Base-by-base conservation (phyloP, 129 eudicot species). In the Flaveria linearis region DNA sequence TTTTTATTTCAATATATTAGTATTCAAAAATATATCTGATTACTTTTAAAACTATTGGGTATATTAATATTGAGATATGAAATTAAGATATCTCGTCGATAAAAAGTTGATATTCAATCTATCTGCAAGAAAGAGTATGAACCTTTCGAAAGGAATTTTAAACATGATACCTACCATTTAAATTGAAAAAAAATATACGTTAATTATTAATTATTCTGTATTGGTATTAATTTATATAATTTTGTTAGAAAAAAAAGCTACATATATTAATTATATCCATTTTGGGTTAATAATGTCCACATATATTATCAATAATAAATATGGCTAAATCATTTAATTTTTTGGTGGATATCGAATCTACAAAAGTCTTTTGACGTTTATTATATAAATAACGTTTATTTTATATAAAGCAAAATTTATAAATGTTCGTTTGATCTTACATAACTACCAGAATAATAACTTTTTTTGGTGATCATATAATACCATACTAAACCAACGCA, bases 281-380 rank as follows among this genome's bases (percentile, higher is more conserved):
- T 43, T 30, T 25, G 4, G 5, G 12, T 23, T 8, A 69, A 51
- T 33, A 52, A 28, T 41, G 50, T 67, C 71, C 52, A 41, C 8
- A 17, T 41, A 15, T n/a, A 67, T 71, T 28, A 33, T 71, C 20
- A 52, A 28, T 17, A n/a, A 53, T 72, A 61, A 6, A 72, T 53
- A 17, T 22, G 42, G 47, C 41, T 12, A 58, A 23, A 58, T 60
- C 66, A 60, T 45, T 45, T 45, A 45, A 45, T 10, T 45, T 61
- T 62, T 62, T 62, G 18, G 45, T 62, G n/a, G 65, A 17, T 33
- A 17, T 20, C 60, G 49, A 20, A 20, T 71, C 56, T 50, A 26
- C 76, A 9, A 71, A 51, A 50, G 62, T 71, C 23, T 17, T 60
- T 61, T 28, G 17, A 61, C 65, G 11, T 12, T 2, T 55, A 18